Evolutionary conservation across 1,284 basidiomycete genomes (phyloP), one percentile per base, ranked within the genome.

Genomic region (Fomitopsis pinicola): DNA sequence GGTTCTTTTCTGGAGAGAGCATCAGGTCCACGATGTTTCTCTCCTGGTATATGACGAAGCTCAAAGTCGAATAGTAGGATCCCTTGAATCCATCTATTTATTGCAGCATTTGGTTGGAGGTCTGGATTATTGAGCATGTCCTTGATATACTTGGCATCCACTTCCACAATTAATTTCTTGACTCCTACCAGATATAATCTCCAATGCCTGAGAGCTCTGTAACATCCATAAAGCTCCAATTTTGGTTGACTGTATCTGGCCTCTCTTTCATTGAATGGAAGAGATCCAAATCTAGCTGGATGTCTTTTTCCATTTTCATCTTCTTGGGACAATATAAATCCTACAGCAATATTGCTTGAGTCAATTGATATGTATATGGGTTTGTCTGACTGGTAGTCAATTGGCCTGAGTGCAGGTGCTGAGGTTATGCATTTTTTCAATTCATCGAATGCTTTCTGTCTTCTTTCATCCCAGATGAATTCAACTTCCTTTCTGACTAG

Each of bases 11-110:
- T 45, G 26, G 52, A 38, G 28, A 48, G n/a, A 14, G 8, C 73
- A 67, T 0, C 66, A 67, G 7, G 59, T 60, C 15, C 72, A 28
- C 0, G 28, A 38, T 15, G 40, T 38, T 74, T 69, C 8, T 22
- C 22, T 40, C 38, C 52, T 15, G 57, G 42, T 9, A 78, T 69
- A 54, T 76, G 77, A 0, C 70, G 63, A 1, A 76, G 64, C 0
- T 64, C 63, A 56, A 79, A 78, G 19, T 67, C 56, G 59, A 78
- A 78, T 0, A 66, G 68, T 0, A 77, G 57, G 1, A 80, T 78
- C 0, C 69, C 66, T 0, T 69, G 62, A 7, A 80, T 77, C 76
- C 78, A 80, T 0, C 66, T 48, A 42, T 79, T 80, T 2, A 80
- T 76, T 1, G 70, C 69, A 0, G 69, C 67, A 10, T 69, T 75